Evolutionary conservation across 2,329 filamentous ascomycete species (phyloP).

Genomic region (Ophiostoma sp.): DNA sequence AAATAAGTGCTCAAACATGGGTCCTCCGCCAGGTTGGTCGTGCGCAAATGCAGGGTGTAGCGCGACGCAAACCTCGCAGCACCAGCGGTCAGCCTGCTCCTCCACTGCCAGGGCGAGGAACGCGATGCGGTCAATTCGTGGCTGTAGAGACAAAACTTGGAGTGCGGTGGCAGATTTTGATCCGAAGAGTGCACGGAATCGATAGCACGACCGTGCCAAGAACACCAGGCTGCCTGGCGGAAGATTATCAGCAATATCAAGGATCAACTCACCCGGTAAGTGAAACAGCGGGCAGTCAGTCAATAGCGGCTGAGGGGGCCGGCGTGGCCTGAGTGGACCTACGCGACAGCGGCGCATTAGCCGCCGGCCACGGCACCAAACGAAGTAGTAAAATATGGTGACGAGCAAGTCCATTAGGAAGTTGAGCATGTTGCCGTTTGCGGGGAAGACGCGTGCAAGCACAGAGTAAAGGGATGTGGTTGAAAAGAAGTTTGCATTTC

Average conservation of each 20-base stretch:
- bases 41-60: neutral
- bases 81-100: neutral
- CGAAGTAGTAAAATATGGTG: neutral
- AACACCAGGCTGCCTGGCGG: neutral
- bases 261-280: neutral
- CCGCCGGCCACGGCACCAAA: neutral
- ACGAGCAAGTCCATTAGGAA: neutral
- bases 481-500: no score
- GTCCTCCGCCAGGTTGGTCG: neutral
- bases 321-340: neutral
- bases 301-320: neutral
- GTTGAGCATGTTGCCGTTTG: neutral
- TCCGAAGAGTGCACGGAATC: neutral
- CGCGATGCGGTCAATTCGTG: neutral
- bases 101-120: neutral
- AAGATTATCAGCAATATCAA: neutral
- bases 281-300: neutral
- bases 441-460: neutral
- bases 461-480: no score
- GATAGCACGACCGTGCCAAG: neutral
- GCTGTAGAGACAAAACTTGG: neutral
- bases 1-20: neutral
- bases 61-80: neutral
- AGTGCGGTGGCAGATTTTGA: neutral
- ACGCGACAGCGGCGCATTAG: neutral